A percentile compares a stretch with the other conserved stretches of the same genome.
These are phyloP conservation scores for Lithospermum erythrorhizon DNA, from an alignment of 257 asterid genomes.

Conservation along the genomic window DNA sequence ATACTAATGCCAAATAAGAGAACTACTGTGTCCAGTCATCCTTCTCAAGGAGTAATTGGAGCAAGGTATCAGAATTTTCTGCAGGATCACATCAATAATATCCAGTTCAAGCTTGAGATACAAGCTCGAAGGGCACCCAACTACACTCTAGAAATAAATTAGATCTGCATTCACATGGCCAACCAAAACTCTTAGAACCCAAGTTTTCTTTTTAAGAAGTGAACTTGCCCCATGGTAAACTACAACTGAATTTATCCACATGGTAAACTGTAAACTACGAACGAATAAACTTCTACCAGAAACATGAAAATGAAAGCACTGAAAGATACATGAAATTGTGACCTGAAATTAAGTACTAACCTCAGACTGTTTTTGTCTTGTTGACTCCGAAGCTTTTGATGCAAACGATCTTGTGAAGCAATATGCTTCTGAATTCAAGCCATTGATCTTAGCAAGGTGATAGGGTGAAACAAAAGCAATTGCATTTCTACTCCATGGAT, in stretches of 20 bases:
- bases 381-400: constrained; percentile 47
- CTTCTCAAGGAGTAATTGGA: not conserved
- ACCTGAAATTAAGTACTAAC: constrained; percentile 23
- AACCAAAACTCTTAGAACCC: too few relatives aligned
- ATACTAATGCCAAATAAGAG: not conserved
- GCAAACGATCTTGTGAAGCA: constrained; percentile 50
- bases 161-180: too few relatives aligned
- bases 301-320: not conserved
- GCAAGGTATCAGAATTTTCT: not conserved
- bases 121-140: not conserved
- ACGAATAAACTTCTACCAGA: not conserved
- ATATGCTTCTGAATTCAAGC: constrained; percentile 20
- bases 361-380: constrained; percentile 38
- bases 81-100: not conserved
- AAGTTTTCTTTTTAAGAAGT: not conserved
- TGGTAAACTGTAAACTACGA: not conserved
- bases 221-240: not conserved
- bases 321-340: not conserved
- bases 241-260: not conserved
- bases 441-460: constrained; percentile 30
- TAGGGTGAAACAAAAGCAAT: constrained; percentile 25
- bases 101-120: not conserved
- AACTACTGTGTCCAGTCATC: not conserved
- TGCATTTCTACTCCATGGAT: constrained; percentile 22
- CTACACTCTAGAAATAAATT: not conserved